Percentiles rank a stretch among this genome's conserved stretches.
phyloP scores from a whole-genome alignment of 805 yeast species.

The Kodamaea kakaduensis region DNA sequence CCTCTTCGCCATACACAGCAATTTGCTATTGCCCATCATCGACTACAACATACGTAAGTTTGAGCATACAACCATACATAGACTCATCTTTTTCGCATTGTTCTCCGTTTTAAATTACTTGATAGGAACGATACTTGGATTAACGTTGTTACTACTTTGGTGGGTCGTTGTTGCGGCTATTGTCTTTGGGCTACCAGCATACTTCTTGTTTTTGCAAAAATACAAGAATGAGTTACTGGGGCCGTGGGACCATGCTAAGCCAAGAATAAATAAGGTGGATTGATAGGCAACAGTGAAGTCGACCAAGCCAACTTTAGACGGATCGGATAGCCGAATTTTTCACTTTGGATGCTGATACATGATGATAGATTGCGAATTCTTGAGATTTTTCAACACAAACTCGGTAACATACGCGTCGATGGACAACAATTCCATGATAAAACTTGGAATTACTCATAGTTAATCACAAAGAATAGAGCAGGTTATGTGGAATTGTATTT shows the following conservation, averaged over 20 bases:
- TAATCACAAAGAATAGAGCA: too few relatives aligned
- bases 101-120: constrained; percentile 27
- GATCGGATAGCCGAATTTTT: too few relatives aligned
- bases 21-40: constrained; percentile 70
- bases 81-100: constrained; percentile 19
- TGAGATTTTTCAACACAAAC: too few relatives aligned
- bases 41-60: constrained; percentile 53
- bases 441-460: too few relatives aligned
- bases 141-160: constrained; percentile 45
- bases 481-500: too few relatives aligned
- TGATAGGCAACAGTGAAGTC: constrained; percentile 1
- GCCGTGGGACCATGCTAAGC: constrained; percentile 90
- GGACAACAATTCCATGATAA: too few relatives aligned
- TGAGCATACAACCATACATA: constrained; percentile 22
- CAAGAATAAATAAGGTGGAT: constrained; percentile 30
- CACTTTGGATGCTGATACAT: too few relatives aligned
- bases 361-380: too few relatives aligned
- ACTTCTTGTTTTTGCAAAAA: constrained; percentile 67
- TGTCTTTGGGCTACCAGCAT: constrained; percentile 58
- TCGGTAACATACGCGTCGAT: too few relatives aligned
- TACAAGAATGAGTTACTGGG: constrained; percentile 86
- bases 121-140: constrained; percentile 25
- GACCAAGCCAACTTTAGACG: too few relatives aligned
- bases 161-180: constrained; percentile 44
- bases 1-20: constrained; percentile 63